Base-by-base conservation (phyloP, 192 early-diverging fungal genomes). In the Phlyctochytrium planicorne region DNA sequence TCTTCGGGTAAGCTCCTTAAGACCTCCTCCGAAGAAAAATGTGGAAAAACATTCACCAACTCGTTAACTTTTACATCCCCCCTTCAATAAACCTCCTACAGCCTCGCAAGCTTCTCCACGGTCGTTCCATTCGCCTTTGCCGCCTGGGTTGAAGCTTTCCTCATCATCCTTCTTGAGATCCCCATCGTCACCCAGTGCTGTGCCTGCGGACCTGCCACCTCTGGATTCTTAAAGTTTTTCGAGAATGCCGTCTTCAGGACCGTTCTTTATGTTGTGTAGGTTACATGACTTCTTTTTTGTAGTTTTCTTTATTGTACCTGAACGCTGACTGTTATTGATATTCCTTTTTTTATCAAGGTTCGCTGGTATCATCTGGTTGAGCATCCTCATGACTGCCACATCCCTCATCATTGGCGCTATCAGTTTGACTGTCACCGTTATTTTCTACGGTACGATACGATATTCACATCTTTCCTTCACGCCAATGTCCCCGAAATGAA, bases 161-260 rank as follows among this genome's bases (percentile, higher is more conserved):
- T 78, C 59, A 75, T 78, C 63, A 52, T 78, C 35, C 75, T 78
- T 62, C 65, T 78, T 25, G 77, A 78, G 47, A 63, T 78, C 37
- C 77, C 77, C 3, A 32, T 75, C 31, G 37, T 78, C 30, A 76
- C 77, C 17, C 55, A 62, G 24, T 74, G 73, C 63, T 68, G 66
- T 47, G 66, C 77, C 3, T 57, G 59, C 33, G 70, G 75, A 3
- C 71, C 68, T 23, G 53, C 2, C 59, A 75, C 66, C 50, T 53
- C 63, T 24, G 35, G 32, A 4, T 76, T 78, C 65, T 30, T 67
- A 23, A 25, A 62, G 32, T 76, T 77, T 56, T 77, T 77, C 31
- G 40, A 71, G 60, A 78, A 76, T 66, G 71, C 72, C 52, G 30
- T 75, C 16, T 76, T 78, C 63, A 60, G 74, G 59, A 53, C 77